phyloP scores from a whole-genome alignment of 768 basidiomycete genomes.

The Imleria badia region DNA sequence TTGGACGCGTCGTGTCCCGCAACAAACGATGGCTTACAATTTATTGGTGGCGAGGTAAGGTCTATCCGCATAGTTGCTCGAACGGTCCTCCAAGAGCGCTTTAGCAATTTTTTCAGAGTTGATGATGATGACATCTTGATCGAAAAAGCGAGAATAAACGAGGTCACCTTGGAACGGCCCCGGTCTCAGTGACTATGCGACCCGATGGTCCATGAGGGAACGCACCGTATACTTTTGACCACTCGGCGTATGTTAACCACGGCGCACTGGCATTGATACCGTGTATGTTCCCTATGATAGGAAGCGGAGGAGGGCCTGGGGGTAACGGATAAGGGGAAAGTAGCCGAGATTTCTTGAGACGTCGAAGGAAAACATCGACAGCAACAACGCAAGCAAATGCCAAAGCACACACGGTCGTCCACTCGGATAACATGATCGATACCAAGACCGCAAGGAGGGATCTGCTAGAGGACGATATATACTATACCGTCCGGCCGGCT shows the following conservation, averaged over 20 bases:
- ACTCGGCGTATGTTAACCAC: constrained; percentile 15
- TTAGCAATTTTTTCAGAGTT: constrained; percentile 12
- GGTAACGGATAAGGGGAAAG: background rate
- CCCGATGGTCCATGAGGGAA: background rate
- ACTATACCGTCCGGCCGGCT: background rate
- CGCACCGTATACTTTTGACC: constrained; percentile 11
- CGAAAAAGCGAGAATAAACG: constrained; percentile 12
- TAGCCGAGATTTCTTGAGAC: background rate
- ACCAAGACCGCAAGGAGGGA: background rate
- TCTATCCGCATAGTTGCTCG: constrained; percentile 20
- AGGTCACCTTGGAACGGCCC: constrained; percentile 7
- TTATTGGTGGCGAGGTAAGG: constrained; percentile 12
- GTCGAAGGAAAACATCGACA: background rate
- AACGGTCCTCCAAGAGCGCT: constrained; percentile 18
- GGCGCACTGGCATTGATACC: constrained; percentile 5
- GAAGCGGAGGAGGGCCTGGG: constrained; percentile 11
- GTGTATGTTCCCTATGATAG: constrained; percentile 18
- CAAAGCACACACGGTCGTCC: background rate
- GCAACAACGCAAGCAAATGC: background rate
- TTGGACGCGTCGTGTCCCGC: background rate
- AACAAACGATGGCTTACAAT: constrained; percentile 3
- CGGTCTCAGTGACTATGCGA: background rate
- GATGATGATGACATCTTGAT: constrained; percentile 12
- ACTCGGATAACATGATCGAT: background rate
- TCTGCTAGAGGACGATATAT: background rate